Conservation (phyloP, 2,329 filamentous ascomycete species). For the Erysiphe pulchra region DNA sequence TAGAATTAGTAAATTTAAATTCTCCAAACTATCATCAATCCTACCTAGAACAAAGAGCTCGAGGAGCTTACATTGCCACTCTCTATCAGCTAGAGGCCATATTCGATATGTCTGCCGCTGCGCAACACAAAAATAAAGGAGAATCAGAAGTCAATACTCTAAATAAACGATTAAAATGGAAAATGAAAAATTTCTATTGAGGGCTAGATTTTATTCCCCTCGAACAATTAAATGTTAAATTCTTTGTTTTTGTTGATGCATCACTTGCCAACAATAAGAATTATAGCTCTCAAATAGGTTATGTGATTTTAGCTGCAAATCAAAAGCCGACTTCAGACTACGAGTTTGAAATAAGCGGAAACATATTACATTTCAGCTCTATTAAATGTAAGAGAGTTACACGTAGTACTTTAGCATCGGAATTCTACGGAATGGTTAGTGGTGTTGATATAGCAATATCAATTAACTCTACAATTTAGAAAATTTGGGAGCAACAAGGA, state of each 20-base stretch:
- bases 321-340: no score
- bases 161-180: not conserved
- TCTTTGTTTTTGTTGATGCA: not conserved
- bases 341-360: no score
- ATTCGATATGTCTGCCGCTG: no score
- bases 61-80: not conserved
- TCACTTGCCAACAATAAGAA: not conserved
- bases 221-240: not conserved
- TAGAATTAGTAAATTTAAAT: not conserved
- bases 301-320: no score
- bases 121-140: not conserved
- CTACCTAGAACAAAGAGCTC: not conserved
- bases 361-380: no score
- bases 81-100: constrained; percentile 1
- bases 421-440: no score
- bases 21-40: not conserved
- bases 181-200: not conserved
- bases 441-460: no score
- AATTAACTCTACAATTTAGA: no score
- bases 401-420: no score
- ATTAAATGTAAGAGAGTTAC: no score
- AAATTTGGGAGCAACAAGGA: no score
- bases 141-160: not conserved
- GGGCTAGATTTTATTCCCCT: not conserved
- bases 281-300: not conserved